Conservation (phyloP, 768 basidiomycete species). For the Sarcodon sp. region DNA sequence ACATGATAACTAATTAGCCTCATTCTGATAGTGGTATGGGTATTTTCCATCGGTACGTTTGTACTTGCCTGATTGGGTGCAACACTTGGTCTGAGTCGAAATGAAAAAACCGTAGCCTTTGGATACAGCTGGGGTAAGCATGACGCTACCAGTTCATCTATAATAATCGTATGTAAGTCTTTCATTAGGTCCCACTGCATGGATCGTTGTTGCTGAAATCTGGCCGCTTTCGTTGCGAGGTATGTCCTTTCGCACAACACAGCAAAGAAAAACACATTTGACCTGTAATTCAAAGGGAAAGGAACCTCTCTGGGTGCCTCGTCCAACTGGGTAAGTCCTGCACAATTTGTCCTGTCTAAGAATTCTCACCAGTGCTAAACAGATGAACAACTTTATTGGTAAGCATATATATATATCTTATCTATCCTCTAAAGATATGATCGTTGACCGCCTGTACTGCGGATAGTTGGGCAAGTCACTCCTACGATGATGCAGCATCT, state of each 20-base stretch:
- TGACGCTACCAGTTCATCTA: neutral
- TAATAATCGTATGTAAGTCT: neutral
- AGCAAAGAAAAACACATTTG: too few relatives aligned
- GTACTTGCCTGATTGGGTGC: neutral
- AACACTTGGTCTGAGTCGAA: too few relatives aligned
- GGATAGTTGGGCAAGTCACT: slow-evolving; percentile 47
- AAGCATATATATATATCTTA: slow-evolving; percentile 7
- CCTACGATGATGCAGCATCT: slow-evolving; percentile 59
- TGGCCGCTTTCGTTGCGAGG: slow-evolving; percentile 59
- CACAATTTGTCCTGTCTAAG: neutral
- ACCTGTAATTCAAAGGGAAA: slow-evolving; percentile 23
- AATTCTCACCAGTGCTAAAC: neutral
- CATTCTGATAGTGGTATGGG: slow-evolving; percentile 38
- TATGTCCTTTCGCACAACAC: too few relatives aligned
- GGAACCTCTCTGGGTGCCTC: slow-evolving; percentile 66
- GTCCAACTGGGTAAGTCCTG: slow-evolving; percentile 49
- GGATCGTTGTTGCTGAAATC: slow-evolving; percentile 70
- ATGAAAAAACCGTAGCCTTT: slow-evolving; percentile 24
- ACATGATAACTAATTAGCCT: too few relatives aligned
- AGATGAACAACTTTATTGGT: slow-evolving; percentile 76
- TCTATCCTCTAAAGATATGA: neutral
- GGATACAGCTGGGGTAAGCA: slow-evolving; percentile 61
- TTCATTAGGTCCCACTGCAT: slow-evolving; percentile 42
- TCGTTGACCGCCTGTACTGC: neutral
- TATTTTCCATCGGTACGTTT: slow-evolving; percentile 50